Evolutionary conservation across 345 rosid genomes (phyloP).

Genomic region (Xanthoceras sorbifolium): DNA sequence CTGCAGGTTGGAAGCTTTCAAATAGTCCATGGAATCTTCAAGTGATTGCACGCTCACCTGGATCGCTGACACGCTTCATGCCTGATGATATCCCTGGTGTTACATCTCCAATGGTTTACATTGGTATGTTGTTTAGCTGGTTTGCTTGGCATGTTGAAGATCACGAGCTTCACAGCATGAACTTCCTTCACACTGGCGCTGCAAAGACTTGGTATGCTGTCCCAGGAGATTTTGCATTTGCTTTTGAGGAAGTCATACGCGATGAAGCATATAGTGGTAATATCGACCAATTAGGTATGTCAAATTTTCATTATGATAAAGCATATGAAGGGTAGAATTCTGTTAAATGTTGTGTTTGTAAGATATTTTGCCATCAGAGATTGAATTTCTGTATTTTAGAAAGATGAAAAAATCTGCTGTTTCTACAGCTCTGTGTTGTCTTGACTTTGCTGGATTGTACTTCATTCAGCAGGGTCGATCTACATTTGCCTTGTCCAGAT

Average conservation of each 20-base stretch:
- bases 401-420: background rate
- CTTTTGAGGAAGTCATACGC: slow-evolving; percentile 92
- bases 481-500: too few relatives aligned
- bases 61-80: slow-evolving; percentile 98
- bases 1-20: slow-evolving; percentile 98
- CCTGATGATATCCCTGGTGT: slow-evolving; percentile 99
- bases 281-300: slow-evolving; percentile 79
- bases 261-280: slow-evolving; percentile 75
- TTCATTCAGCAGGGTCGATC: background rate
- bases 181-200: slow-evolving; percentile 94
- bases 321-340: background rate
- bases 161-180: slow-evolving; percentile 99
- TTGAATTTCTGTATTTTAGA: background rate
- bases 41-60: slow-evolving; percentile 92
- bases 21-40: slow-evolving; percentile 99
- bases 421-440: background rate
- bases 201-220: slow-evolving; percentile 98
- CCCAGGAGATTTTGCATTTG: slow-evolving; percentile 84
- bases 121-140: slow-evolving; percentile 99
- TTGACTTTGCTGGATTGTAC: background rate
- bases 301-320: slow-evolving; percentile 1
- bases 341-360: background rate
- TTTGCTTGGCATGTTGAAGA: slow-evolving; percentile 99
- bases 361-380: background rate
- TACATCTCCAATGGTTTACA: slow-evolving; percentile 95